Evolutionary conservation across 176 grass and related monocot species (phyloP), one percentile per base, ranked within the genome.

Genomic region (Oryza australiensis): DNA sequence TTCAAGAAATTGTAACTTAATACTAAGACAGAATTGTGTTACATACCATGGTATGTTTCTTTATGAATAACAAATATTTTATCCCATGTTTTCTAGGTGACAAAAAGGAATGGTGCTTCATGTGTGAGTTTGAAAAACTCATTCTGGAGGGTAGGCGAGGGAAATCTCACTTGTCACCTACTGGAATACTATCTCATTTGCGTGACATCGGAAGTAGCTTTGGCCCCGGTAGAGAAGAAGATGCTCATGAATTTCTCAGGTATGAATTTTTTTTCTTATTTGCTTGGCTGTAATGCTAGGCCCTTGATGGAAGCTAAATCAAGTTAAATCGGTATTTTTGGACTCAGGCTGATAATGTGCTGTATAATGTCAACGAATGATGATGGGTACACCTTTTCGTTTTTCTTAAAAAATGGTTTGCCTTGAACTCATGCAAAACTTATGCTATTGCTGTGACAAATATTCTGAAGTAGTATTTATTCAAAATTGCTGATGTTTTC

Each of bases 241-340:
- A 98, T 67, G 95, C 95, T 51, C 95, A 98, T 66, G 95, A 98
- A 79, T 98, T 98, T 89, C 81, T 98, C 82, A 98, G 92, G 95
- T 94, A 53, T 73, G 48, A 68, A 64, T 89, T 69, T 75, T 18
- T 40, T 49, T 82, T 33, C 24, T 74, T 75, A 20, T 62, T n/a
- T 69, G 22, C 37, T 77, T 84, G 2, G 37, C 7, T 60, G 62
- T 67, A 68, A 3, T 74, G 30, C 22, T 79, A 85, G 18, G 16
- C 18, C 64, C 41, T 18, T 30, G 67, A 68, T 80, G 33, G 51
- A 22, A 43, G 60, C 3, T 66, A 9, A 30, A 74, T 65, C 27
- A 66, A 40, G n/a, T 68, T 68, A 75, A 15, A 51, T 68, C 24
- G 20, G 1, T 76, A 28, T 35, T 29, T 34, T 34, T 11, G 48